Base-by-base conservation (phyloP, 441 rosid species). In the Erodium chrysanthum region DNA sequence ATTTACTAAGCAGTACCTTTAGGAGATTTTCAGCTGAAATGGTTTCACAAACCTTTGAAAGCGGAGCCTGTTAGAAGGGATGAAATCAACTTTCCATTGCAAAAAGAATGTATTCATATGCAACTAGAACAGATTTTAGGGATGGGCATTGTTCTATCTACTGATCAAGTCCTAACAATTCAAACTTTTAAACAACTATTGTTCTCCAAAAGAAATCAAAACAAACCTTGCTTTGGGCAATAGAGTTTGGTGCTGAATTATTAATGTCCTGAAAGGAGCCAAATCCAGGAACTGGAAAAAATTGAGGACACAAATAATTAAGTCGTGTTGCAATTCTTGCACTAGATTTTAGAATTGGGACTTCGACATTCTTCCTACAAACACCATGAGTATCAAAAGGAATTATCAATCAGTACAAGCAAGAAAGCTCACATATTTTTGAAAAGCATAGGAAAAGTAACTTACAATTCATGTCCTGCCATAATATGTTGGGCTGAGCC, bases 291-390 rank as follows among this genome's bases (percentile, higher is more conserved):
- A 92, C 87, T 14, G 97, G 98, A 73, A 93, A 93, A 81, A 91
- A 85, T 83, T 89, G 98, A 27, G 98, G 97, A 60, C 96, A 93
- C 74, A 93, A 74, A 77, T 89, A 89, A 81, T 93, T 87, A 67
- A 91, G 96, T 58, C 90, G 80, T 7, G 97, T 88, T n/a, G 96
- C 71, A 58, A 89, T 82, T 84, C 89, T 84, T 14, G 97, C 88
- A 80, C 98, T 91, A 72, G 97, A 75, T 79, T 80, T 76, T 65
- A 91, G 80, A 73, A 93, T 82, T 46, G 97, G 96, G 76, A 91
- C 75, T 83, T 88, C 97, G 70, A 81, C 79, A 78, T 89, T 89
- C 82, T 84, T 83, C 86, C 98, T 93, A 83, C 60, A 76, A 3
- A 52, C 22, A 17, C 3, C 22, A 52, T 22, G 70, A 65, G 35